Conservation (phyloP, 805 yeast species). For the Lipomyces kockii region DNA sequence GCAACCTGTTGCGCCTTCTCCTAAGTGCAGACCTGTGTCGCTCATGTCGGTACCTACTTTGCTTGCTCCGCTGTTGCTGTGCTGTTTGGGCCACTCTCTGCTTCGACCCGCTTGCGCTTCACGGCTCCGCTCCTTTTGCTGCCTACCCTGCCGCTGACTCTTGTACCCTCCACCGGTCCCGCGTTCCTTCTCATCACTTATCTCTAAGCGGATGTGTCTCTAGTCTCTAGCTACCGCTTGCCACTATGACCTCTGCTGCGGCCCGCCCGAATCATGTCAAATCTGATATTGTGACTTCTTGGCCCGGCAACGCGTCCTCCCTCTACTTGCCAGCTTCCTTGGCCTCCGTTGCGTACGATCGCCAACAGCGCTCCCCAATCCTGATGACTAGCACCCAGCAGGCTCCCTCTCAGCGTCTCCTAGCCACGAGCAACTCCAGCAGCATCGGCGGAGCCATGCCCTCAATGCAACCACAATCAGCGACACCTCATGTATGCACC, state of each 20-base stretch:
- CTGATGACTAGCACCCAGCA: not conserved
- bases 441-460: not conserved
- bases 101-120: not conserved
- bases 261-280: not conserved
- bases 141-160: not conserved
- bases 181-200: not conserved
- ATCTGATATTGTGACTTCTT: not conserved
- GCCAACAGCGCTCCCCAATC: not conserved
- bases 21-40: not conserved
- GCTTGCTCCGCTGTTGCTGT: not conserved
- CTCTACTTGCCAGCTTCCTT: not conserved
- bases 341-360: not conserved
- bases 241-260: not conserved
- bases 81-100: not conserved
- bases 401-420: not conserved
- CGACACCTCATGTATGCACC: not conserved
- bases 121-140: not conserved
- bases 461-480: not conserved
- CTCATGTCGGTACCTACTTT: not conserved
- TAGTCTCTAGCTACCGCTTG: not conserved
- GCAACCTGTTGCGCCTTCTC: not conserved
- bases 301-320: not conserved
- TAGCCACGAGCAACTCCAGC: not conserved
- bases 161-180: not conserved
- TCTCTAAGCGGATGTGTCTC: not conserved